Conservation (phyloP, 257 asterid genomes). For the Ilex asprella region DNA sequence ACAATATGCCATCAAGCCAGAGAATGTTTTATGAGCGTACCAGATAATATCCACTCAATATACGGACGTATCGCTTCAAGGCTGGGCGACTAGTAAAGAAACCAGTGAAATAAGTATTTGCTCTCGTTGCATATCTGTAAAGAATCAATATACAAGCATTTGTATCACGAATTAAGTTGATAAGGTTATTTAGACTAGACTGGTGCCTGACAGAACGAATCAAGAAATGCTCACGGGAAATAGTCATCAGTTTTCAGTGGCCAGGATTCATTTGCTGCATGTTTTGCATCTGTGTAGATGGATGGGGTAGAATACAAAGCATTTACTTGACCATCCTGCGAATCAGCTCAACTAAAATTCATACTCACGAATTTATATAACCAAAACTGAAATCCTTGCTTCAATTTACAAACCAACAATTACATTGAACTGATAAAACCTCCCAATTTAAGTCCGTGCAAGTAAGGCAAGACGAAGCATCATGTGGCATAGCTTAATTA, state of each 20-base stretch:
- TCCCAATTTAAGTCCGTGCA: not conserved
- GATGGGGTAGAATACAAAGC: conserved; percentile 91
- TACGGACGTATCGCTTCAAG: conserved; percentile 63
- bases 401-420: not conserved
- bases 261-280: conserved; percentile 54
- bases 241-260: conserved; percentile 77
- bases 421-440: not conserved
- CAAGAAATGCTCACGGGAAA: conserved; percentile 60
- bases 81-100: conserved; percentile 83
- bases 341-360: not conserved
- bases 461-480: not conserved
- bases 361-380: not conserved
- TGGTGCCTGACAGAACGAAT: conserved; percentile 9
- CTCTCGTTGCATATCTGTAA: conserved; percentile 55
- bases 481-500: no score
- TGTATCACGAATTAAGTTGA: not conserved
- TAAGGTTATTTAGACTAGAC: conserved; percentile 1
- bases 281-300: conserved; percentile 68
- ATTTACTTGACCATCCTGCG: conserved; percentile 83
- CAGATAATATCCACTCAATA: conserved; percentile 70
- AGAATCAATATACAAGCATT: conserved; percentile 6
- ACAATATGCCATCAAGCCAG: not conserved
- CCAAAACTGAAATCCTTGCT: not conserved
- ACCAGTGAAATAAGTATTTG: conserved; percentile 82
- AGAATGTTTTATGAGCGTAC: conserved; percentile 23